Conservation (phyloP, 1,284 basidiomycete species). For the Cutaneotrichosporon sp. region DNA sequence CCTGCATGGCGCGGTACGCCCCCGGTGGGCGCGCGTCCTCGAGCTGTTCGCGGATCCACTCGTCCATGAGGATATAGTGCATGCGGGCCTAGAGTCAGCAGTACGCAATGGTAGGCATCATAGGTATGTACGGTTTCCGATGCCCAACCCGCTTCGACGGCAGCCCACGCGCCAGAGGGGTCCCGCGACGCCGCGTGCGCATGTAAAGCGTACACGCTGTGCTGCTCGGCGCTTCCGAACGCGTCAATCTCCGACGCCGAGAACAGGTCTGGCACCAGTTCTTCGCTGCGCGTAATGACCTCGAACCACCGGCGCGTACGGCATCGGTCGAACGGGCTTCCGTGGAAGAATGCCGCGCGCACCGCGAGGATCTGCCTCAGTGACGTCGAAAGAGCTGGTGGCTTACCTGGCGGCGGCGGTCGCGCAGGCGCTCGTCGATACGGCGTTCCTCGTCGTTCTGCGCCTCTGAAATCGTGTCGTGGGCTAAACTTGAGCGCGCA, state of each 20-base stretch:
- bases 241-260: background rate
- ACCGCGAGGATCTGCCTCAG: background rate
- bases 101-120: no score
- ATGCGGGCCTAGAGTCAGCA: background rate
- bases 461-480: no score
- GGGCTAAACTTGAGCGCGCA: no score
- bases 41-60: background rate
- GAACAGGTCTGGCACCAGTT: background rate
- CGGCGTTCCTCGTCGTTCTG: no score
- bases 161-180: background rate
- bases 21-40: background rate
- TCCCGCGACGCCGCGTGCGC: background rate
- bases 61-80: conserved; percentile 1
- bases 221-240: background rate
- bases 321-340: background rate
- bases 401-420: background rate
- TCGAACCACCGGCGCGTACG: background rate
- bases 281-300: background rate
- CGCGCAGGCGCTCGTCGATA: background rate
- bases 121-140: background rate
- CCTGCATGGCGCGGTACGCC: background rate
- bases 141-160: background rate
- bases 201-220: background rate
- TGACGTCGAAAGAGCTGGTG: background rate
- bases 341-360: background rate